Evolutionary conservation across 2,329 filamentous ascomycete genomes (phyloP).

Genomic region (Endothia cerciana): DNA sequence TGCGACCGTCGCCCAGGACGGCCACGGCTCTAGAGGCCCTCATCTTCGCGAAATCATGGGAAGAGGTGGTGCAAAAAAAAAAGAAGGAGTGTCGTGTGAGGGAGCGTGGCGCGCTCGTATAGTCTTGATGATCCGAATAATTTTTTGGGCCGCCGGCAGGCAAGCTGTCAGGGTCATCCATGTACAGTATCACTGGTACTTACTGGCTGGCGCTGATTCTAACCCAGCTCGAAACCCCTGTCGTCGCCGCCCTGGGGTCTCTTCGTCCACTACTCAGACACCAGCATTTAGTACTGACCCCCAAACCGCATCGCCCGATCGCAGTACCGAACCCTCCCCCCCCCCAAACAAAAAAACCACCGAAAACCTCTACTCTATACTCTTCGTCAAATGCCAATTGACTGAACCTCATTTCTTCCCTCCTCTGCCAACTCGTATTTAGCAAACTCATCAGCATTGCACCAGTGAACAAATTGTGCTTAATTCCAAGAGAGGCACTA

Average conservation of each 20-base stretch:
- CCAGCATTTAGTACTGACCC: background rate
- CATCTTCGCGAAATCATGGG: constrained; percentile 39
- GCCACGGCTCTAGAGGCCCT: constrained; percentile 45
- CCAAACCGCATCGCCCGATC: no score
- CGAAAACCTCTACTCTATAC: no score
- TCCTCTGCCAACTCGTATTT: no score
- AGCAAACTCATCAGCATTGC: no score
- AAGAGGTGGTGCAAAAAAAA: constrained; percentile 30
- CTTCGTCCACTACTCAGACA: background rate
- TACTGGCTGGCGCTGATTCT: background rate
- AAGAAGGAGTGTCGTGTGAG: constrained; percentile 28
- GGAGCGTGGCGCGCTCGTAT: constrained; percentile 21
- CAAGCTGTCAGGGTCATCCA: constrained; percentile 4
- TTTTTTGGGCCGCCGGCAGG: constrained; percentile 31
- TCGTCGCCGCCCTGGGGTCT: background rate
- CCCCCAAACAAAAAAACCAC: no score
- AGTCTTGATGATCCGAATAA: constrained; percentile 16
- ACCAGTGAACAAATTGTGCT: no score
- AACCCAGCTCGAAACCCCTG: background rate
- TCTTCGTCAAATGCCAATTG: no score
- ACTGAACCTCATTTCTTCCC: no score
- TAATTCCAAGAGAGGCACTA: no score
- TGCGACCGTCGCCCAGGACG: constrained; percentile 43
- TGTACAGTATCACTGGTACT: no score
- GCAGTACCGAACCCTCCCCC: no score